Base-by-base conservation (phyloP, 2,329 filamentous ascomycete species). In the Escovopsis sp. region DNA sequence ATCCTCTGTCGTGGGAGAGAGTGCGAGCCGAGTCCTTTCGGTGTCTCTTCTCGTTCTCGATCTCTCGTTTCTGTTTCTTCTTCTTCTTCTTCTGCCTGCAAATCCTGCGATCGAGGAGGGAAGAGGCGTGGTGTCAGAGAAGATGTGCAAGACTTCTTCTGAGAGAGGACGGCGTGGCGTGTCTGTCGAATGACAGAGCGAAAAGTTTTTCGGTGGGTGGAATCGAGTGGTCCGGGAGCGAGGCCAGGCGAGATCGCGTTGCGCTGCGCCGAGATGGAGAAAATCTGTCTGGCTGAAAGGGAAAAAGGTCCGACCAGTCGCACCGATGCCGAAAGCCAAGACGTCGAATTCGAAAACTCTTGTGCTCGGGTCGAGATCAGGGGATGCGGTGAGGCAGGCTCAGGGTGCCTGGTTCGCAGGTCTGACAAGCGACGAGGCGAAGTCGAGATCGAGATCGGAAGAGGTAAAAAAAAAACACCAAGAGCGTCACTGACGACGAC, bases 261-360 rank as follows among this genome's bases (percentile, higher is more conserved):
- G 33, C 33, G 16, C 33, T 15, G 33, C 33, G 16, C n/a, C 33
- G 16, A 35, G 16, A 14, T 14, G 16, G 16, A n/a, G 14, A n/a
- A 35, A 15, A 35, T 9, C 14, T n/a, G 7, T 14, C 33, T 35
- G 16, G n/a, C n/a, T 15, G 33, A 15, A 35, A 12, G 33, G 20
- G 49, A 48, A 48, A 46, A 43, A n/a, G 33, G 33, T 10, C 16
- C 33, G 33, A 35, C 33, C 33, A 15, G 33, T 39, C 37, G 37
- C 37, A 39, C 24, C 25, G 30, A 33, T 33, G 38, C 38, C 30
- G 43, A 39, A 32, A 38, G 16, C 41, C 43, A 31, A 37, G 40
- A 33, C 30, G 39, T 43, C 35, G 37, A 29, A 35, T 34, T 45
- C 35, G 38, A 34, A 29, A 27, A 20, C 6, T 20, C 20, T 20